phyloP scores from a whole-genome alignment of 176 grass and related monocot genomes.

The Eleusine coracana region DNA sequence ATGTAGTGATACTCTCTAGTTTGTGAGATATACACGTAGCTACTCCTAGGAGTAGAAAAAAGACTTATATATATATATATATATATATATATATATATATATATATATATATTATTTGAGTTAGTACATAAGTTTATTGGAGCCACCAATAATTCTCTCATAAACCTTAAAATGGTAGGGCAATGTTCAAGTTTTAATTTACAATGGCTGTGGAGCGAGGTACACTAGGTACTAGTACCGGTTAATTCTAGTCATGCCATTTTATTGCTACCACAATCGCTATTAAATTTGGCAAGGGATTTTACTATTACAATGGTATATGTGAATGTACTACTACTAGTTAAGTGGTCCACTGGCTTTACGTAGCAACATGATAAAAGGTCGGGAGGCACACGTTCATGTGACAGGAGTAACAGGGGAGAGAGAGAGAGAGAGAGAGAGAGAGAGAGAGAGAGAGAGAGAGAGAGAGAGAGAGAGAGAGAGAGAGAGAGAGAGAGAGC shows the following conservation, averaged over 20 bases:
- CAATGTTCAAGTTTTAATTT: not conserved
- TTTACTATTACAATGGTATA: slow-evolving; percentile 18
- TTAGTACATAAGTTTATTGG: too few relatives aligned
- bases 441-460: slow-evolving; percentile 32
- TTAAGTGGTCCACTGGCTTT: slow-evolving; percentile 37
- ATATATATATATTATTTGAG: too few relatives aligned
- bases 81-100: too few relatives aligned
- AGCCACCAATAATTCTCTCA: too few relatives aligned
- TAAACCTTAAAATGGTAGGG: not conserved
- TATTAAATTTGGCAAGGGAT: slow-evolving; percentile 18
- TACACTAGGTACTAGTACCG: too few relatives aligned
- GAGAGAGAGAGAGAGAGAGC: slow-evolving; percentile 7
- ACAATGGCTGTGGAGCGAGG: not conserved
- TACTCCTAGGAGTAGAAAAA: too few relatives aligned
- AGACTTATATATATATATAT: too few relatives aligned
- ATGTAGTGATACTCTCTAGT: too few relatives aligned
- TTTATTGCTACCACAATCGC: slow-evolving; percentile 24
- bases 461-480: not conserved
- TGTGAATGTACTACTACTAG: slow-evolving; percentile 21
- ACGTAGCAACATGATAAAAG: slow-evolving; percentile 22
- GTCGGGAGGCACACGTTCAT: slow-evolving; percentile 49
- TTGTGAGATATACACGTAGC: too few relatives aligned
- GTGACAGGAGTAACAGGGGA: slow-evolving; percentile 58
- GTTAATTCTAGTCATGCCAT: slow-evolving; percentile 18
- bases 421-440: slow-evolving; percentile 10